Percentiles rank a stretch among this genome's conserved stretches.
These are phyloP conservation scores for Teratosphaeria viscida DNA, from an alignment of 2,329 filamentous ascomycete species.

Conservation along the genomic window DNA sequence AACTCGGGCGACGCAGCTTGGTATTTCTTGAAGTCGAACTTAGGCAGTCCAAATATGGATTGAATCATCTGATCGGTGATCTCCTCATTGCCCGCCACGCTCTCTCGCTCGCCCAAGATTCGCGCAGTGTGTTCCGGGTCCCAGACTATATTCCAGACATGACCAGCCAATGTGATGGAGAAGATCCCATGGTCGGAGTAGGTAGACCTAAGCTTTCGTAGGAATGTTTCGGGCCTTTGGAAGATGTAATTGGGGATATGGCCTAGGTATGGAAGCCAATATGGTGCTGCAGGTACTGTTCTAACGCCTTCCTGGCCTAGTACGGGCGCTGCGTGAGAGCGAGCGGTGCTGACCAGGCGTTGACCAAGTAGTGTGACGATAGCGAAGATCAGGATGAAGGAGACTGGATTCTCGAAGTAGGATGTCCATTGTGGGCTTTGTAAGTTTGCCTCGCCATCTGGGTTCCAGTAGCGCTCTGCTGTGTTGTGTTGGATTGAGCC, in stretches of 20 bases:
- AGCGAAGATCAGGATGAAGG: slow-evolving; percentile 2
- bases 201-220: slow-evolving; percentile 31
- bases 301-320: slow-evolving; percentile 12
- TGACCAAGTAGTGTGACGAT: slow-evolving; percentile 11
- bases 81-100: slow-evolving; percentile 18
- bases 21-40: slow-evolving; percentile 24
- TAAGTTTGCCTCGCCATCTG: background rate
- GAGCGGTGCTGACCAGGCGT: slow-evolving; percentile 10
- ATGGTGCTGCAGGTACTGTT: slow-evolving; percentile 34
- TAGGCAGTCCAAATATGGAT: slow-evolving; percentile 33
- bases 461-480: background rate
- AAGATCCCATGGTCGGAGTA: slow-evolving; percentile 33
- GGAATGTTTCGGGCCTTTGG: slow-evolving; percentile 32
- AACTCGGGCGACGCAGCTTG: slow-evolving; percentile 29
- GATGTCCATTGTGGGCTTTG: background rate
- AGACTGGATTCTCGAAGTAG: slow-evolving; percentile 3
- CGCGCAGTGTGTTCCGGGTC: slow-evolving; percentile 37
- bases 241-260: slow-evolving; percentile 43
- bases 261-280: slow-evolving; percentile 50
- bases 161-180: slow-evolving; percentile 39
- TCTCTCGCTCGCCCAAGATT: slow-evolving; percentile 29
- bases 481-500: background rate
- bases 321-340: background rate
- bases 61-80: slow-evolving; percentile 18
- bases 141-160: slow-evolving; percentile 41